Percentiles rank a stretch among this genome's conserved stretches.
These are phyloP conservation scores for Dictyostelium firmibasis DNA, from an alignment of 78 protist genomes.

Conservation along the genomic window DNA sequence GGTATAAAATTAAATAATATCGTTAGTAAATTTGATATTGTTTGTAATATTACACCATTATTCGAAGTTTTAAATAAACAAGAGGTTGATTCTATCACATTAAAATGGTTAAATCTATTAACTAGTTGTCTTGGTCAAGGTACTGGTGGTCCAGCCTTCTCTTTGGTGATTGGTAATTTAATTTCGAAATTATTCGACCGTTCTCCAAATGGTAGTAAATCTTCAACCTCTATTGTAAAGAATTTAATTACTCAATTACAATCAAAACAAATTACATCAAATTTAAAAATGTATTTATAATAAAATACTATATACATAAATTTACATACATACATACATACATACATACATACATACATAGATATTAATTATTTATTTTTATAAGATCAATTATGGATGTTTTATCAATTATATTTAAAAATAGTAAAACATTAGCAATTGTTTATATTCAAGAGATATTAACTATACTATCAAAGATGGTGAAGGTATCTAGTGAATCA, in stretches of 20 bases:
- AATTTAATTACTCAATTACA: slow-evolving; percentile 12
- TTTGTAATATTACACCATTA: slow-evolving; percentile 12
- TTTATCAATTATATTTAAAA: slow-evolving; percentile 57
- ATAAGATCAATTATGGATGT: slow-evolving; percentile 40
- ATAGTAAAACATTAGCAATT: slow-evolving; percentile 55
- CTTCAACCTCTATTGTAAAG: slow-evolving; percentile 36
- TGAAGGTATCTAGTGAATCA: slow-evolving; percentile 7
- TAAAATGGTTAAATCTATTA: slow-evolving; percentile 48
- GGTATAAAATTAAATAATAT: slow-evolving; percentile 49
- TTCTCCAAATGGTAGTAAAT: slow-evolving; percentile 31
- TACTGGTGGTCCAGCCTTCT: slow-evolving; percentile 27
- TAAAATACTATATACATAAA: neutral
- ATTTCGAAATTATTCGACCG: slow-evolving; percentile 41
- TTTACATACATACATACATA: neutral
- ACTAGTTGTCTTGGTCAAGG: slow-evolving; percentile 34
- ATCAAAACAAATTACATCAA: slow-evolving; percentile 14
- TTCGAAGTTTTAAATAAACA: slow-evolving; percentile 7
- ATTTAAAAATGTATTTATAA: slow-evolving; percentile 17
- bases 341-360: neutral
- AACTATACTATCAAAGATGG: neutral
- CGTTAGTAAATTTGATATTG: slow-evolving; percentile 17
- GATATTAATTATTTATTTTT: neutral
- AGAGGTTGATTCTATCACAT: slow-evolving; percentile 30
- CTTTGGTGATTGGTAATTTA: slow-evolving; percentile 14
- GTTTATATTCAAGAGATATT: slow-evolving; percentile 39